Evolutionary conservation across 2,329 filamentous ascomycete genomes (phyloP).

Genomic region (Clonostachys rhizophaga): DNA sequence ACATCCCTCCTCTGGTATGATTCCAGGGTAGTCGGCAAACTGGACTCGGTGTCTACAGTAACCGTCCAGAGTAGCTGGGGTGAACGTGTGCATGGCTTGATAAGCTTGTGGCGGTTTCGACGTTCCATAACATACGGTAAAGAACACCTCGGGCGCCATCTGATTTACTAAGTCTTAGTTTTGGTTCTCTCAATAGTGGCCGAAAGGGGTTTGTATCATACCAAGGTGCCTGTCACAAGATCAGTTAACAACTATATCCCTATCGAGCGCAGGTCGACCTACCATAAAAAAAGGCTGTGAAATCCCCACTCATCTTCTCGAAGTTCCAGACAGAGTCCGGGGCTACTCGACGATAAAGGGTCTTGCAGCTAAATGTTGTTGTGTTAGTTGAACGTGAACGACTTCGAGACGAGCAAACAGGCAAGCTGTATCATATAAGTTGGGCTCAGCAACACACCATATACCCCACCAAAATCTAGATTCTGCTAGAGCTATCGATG

Average conservation of each 20-base stretch:
- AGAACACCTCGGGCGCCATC: conserved; percentile 87
- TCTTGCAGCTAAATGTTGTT: neutral
- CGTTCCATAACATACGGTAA: conserved; percentile 72
- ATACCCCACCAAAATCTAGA: no score
- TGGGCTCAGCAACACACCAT: no score
- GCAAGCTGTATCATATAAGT: neutral
- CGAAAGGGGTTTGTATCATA: conserved; percentile 7
- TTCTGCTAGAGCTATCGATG: no score
- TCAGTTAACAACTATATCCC: no score
- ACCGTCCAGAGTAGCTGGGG: conserved; percentile 69
- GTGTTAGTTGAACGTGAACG: neutral
- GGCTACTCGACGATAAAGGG: neutral
- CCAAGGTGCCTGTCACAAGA: conserved; percentile 23
- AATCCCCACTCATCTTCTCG: conserved; percentile 30
- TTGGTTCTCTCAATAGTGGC: no score
- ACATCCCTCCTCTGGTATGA: conserved; percentile 51
- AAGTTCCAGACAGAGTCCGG: no score
- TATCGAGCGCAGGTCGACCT: conserved; percentile 4
- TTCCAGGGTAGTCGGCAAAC: conserved; percentile 74
- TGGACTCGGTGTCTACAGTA: conserved; percentile 68
- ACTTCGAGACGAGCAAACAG: conserved; percentile 3
- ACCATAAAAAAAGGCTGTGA: conserved; percentile 56
- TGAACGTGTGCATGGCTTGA: conserved; percentile 54
- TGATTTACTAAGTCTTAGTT: conserved; percentile 8
- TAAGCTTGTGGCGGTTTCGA: conserved; percentile 40